These are phyloP conservation scores for Cyanidioschyzon merolae DNA, from an alignment of 23 red algal genomes.

Conservation along the genomic window DNA sequence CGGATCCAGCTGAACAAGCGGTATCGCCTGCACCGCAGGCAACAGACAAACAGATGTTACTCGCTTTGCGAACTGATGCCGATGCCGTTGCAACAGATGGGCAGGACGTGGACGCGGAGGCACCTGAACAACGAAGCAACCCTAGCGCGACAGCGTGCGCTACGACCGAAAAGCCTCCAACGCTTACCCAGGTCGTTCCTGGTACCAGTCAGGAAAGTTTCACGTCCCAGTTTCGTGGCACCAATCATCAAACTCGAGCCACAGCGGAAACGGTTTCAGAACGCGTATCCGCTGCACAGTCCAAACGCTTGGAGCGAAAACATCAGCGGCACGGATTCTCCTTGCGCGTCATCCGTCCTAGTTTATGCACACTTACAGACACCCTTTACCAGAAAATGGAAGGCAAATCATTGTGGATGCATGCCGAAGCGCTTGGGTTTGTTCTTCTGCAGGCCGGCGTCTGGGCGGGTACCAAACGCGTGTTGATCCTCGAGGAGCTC, in stretches of 20 bases:
- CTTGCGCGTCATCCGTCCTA: neutral
- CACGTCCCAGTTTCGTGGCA: neutral
- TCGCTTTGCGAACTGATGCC: neutral
- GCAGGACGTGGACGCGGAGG: neutral
- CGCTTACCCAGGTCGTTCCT: neutral
- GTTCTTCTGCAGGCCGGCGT: neutral
- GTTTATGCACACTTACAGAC: neutral
- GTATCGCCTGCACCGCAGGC: neutral
- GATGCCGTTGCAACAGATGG: neutral
- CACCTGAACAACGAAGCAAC: neutral
- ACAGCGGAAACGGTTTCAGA: neutral
- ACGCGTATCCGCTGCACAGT: neutral
- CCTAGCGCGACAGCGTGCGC: too few relatives aligned
- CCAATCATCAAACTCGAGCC: too few relatives aligned
- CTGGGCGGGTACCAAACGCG: neutral
- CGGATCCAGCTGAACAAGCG: neutral
- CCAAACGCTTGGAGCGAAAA: constrained; percentile 2
- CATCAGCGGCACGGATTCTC: neutral
- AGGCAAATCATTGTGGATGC: neutral
- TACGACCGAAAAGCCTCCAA: too few relatives aligned
- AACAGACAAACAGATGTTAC: neutral
- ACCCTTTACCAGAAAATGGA: neutral
- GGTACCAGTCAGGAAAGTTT: neutral
- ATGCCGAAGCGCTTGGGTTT: neutral
- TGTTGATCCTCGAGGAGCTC: constrained; percentile 5